phyloP scores from a whole-genome alignment of 192 early-diverging fungal genomes.

The Funneliformis geosporum region DNA sequence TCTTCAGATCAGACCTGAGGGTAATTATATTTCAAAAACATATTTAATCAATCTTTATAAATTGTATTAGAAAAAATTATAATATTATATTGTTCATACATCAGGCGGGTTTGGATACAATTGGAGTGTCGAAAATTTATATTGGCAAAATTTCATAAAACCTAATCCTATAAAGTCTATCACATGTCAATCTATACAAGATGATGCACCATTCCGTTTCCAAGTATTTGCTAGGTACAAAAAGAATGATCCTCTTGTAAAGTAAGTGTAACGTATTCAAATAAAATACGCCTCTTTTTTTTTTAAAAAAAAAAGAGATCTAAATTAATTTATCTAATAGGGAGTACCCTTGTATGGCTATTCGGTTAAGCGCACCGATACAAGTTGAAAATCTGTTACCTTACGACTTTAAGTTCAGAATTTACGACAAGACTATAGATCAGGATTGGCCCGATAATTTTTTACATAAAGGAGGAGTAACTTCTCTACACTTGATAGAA shows the following conservation, averaged over 20 bases:
- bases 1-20: constrained; percentile 79
- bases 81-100: constrained; percentile 8
- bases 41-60: neutral
- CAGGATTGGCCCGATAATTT: constrained; percentile 53
- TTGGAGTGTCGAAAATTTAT: constrained; percentile 79
- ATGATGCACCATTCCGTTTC: constrained; percentile 64
- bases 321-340: constrained; percentile 18
- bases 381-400: constrained; percentile 96
- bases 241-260: constrained; percentile 49
- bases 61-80: neutral
- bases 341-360: constrained; percentile 76
- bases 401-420: constrained; percentile 77
- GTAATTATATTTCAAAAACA: constrained; percentile 36
- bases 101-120: constrained; percentile 76
- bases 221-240: constrained; percentile 62
- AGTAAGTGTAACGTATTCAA: constrained; percentile 27
- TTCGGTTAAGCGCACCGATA: constrained; percentile 74
- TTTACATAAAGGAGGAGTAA: constrained; percentile 68
- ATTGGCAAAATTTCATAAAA: constrained; percentile 79
- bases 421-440: constrained; percentile 77
- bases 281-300: neutral
- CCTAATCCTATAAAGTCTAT: constrained; percentile 40
- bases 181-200: constrained; percentile 42
- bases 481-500: constrained; percentile 81
- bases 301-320: neutral